Conservation (phyloP, 495 filamentous ascomycete genomes). For the Penicillium bialowiezense region DNA sequence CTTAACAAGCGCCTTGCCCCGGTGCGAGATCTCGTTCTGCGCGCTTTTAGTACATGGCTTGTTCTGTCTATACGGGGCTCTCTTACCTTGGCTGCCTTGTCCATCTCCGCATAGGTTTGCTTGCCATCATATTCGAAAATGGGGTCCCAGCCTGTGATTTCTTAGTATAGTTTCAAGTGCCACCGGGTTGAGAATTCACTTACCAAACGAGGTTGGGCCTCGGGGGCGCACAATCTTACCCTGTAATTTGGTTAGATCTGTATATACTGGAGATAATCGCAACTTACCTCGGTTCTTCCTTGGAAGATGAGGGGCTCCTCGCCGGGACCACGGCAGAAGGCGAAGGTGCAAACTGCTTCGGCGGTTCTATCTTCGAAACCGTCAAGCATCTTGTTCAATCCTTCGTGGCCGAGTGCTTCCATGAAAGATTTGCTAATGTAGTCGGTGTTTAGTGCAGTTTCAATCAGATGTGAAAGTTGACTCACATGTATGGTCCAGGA, state of each 20-base stretch:
- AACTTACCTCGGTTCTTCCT: conserved; percentile 62
- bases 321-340: conserved; percentile 80
- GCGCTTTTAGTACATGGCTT: conserved; percentile 4
- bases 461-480: neutral
- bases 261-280: neutral
- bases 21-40: conserved; percentile 85
- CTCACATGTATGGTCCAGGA: conserved; percentile 96
- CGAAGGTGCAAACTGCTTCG: conserved; percentile 95
- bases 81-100: conserved; percentile 69
- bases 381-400: conserved; percentile 87
- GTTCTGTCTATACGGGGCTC: neutral
- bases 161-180: neutral
- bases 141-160: conserved; percentile 78
- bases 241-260: conserved; percentile 26
- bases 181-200: conserved; percentile 23
- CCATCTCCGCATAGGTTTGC: conserved; percentile 94
- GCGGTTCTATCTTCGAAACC: conserved; percentile 87
- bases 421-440: conserved; percentile 84
- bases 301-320: conserved; percentile 87
- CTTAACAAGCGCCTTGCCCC: conserved; percentile 79
- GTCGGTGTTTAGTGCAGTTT: conserved; percentile 2
- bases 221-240: conserved; percentile 40
- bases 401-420: conserved; percentile 71
- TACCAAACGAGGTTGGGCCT: conserved; percentile 82
- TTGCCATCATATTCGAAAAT: conserved; percentile 93